These are phyloP conservation scores for Dryas drummondii DNA, from an alignment of 306 rosid species.

Conservation along the genomic window DNA sequence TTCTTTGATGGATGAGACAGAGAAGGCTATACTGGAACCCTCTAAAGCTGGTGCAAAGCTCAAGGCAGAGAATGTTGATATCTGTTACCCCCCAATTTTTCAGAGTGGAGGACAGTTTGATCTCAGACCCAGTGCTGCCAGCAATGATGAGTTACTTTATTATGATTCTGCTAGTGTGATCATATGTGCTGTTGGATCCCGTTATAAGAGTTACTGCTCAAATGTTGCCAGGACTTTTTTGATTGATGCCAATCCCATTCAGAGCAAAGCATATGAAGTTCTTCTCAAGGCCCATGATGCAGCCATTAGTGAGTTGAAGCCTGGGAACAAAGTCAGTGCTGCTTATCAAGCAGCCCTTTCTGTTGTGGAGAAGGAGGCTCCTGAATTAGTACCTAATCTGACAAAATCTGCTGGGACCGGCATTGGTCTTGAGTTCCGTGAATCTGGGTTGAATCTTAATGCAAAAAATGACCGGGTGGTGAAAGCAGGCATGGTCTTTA, in stretches of 20 bases:
- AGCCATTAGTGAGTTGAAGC: slow-evolving; percentile 63
- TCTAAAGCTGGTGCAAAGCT: slow-evolving; percentile 69
- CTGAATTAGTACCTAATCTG: slow-evolving; percentile 63
- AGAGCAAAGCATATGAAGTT: slow-evolving; percentile 84
- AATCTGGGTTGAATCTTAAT: slow-evolving; percentile 83
- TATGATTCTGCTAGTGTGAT: slow-evolving; percentile 86
- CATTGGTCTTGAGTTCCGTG: slow-evolving; percentile 94
- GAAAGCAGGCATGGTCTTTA: slow-evolving; percentile 84
- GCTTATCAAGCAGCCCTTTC: slow-evolving; percentile 80
- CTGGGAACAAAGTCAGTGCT: slow-evolving; percentile 62
- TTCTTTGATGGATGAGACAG: slow-evolving; percentile 86
- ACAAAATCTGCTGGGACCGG: slow-evolving; percentile 94
- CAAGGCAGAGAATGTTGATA: slow-evolving; percentile 85
- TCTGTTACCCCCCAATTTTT: slow-evolving; percentile 90
- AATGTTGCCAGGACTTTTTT: slow-evolving; percentile 80
- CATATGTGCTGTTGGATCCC: slow-evolving; percentile 87
- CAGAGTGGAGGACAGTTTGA: slow-evolving; percentile 95
- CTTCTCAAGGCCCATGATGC: slow-evolving; percentile 89
- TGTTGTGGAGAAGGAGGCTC: slow-evolving; percentile 75
- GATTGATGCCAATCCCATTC: slow-evolving; percentile 83
- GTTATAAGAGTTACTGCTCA: slow-evolving; percentile 91
- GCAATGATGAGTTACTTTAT: slow-evolving; percentile 80
- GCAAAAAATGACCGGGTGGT: slow-evolving; percentile 71
- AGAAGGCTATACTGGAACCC: slow-evolving; percentile 82
- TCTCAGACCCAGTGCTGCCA: slow-evolving; percentile 94